Conservation (phyloP, 208 protist genomes). For the Endotrypanum monterogeii region DNA sequence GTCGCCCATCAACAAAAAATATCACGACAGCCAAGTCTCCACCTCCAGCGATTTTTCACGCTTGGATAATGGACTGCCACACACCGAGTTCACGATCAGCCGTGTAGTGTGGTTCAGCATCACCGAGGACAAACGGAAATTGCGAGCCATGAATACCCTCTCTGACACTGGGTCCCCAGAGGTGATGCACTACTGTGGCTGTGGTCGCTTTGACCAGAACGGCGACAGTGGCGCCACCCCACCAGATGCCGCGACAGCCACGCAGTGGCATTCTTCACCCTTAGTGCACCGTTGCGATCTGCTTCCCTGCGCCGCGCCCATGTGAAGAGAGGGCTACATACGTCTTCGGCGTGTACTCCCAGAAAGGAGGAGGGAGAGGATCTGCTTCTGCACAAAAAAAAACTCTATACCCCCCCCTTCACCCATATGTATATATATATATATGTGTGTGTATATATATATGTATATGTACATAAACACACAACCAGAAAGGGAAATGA, state of each 20-base stretch:
- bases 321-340: neutral
- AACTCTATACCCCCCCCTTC: neutral
- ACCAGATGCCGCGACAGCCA: neutral
- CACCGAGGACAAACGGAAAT: conserved; percentile 13
- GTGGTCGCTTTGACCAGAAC: neutral
- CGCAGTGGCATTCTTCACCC: neutral
- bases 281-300: conserved; percentile 20
- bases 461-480: too few relatives aligned
- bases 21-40: neutral
- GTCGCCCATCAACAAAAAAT: neutral
- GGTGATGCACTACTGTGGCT: conserved; percentile 1
- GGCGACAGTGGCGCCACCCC: neutral
- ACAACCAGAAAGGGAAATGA: too few relatives aligned
- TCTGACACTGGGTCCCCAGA: neutral
- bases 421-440: neutral
- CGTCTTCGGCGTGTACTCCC: neutral
- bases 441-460: neutral
- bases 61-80: conserved; percentile 4
- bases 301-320: conserved; percentile 4
- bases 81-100: conserved; percentile 24
- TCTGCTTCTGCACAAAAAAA: too few relatives aligned
- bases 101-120: conserved; percentile 32
- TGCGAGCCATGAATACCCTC: conserved; percentile 6
- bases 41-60: neutral
- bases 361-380: neutral